A percentile compares a stretch with the other conserved stretches of the same genome.
phyloP scores from a whole-genome alignment of 75 land plant species.

The Selaginella moellendorffii region DNA sequence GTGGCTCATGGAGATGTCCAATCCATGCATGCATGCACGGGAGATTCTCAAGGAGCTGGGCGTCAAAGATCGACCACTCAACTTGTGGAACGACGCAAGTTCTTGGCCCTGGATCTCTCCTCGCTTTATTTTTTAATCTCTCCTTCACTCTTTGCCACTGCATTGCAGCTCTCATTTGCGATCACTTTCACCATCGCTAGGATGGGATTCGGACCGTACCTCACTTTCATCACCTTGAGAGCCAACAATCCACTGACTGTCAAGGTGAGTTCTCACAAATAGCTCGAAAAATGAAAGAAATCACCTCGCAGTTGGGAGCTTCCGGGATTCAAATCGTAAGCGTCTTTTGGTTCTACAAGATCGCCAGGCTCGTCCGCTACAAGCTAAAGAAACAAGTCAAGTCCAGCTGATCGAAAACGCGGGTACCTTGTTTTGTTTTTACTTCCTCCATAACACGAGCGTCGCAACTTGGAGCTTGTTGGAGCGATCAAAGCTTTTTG shows the following conservation, averaged over 20 bases:
- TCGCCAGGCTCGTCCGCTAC: constrained; percentile 69
- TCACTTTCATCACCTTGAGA: constrained; percentile 41
- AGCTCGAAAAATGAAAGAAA: background rate
- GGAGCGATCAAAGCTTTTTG: background rate
- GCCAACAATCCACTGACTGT: constrained; percentile 61
- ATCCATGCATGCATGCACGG: constrained; percentile 77
- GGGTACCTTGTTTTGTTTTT: too few relatives aligned
- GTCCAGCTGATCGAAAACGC: too few relatives aligned
- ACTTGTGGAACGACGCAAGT: constrained; percentile 69
- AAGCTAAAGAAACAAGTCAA: constrained; percentile 46
- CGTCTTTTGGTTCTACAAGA: constrained; percentile 87
- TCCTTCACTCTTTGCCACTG: background rate
- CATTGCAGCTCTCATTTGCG: constrained; percentile 67
- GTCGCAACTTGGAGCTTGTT: too few relatives aligned
- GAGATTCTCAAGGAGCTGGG: constrained; percentile 90
- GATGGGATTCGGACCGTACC: constrained; percentile 66
- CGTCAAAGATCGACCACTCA: constrained; percentile 50
- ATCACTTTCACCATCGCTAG: constrained; percentile 60
- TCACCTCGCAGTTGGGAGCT: constrained; percentile 51
- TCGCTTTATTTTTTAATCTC: background rate
- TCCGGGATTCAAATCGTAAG: constrained; percentile 68
- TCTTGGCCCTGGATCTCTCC: background rate
- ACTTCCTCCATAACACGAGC: too few relatives aligned
- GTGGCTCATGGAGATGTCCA: constrained; percentile 77
- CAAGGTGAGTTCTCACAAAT: constrained; percentile 37